phyloP scores from a whole-genome alignment of 345 rosid species.

The Eucalyptus guilfoylei region DNA sequence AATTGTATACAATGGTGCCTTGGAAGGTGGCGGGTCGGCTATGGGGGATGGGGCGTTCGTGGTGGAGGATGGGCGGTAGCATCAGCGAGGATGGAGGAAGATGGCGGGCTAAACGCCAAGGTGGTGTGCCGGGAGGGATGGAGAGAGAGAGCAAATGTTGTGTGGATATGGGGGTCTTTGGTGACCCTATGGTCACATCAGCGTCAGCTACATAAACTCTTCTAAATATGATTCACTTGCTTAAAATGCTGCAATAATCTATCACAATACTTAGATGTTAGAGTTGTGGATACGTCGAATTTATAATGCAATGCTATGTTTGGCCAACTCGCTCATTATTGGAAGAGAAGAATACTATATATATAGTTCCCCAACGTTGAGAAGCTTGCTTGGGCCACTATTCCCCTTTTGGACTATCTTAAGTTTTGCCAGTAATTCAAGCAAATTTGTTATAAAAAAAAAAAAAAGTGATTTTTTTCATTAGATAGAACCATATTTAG shows the following conservation, averaged over 20 bases:
- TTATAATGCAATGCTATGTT: neutral
- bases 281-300: neutral
- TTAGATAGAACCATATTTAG: no score
- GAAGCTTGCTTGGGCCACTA: neutral
- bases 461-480: neutral
- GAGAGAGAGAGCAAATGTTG: no score
- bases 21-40: no score
- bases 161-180: neutral
- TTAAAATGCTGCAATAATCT: neutral
- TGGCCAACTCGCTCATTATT: neutral
- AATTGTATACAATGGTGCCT: no score
- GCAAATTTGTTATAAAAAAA: neutral
- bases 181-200: no score
- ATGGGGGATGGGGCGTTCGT: no score
- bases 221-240: neutral
- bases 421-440: neutral
- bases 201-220: neutral
- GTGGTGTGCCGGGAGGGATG: no score
- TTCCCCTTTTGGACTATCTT: neutral
- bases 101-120: no score
- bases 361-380: neutral
- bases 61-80: no score
- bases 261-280: neutral
- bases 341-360: neutral
- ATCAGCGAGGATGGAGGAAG: no score